Conservation (phyloP, 352 stramenopile species). For the Pythium sukuiense region DNA sequence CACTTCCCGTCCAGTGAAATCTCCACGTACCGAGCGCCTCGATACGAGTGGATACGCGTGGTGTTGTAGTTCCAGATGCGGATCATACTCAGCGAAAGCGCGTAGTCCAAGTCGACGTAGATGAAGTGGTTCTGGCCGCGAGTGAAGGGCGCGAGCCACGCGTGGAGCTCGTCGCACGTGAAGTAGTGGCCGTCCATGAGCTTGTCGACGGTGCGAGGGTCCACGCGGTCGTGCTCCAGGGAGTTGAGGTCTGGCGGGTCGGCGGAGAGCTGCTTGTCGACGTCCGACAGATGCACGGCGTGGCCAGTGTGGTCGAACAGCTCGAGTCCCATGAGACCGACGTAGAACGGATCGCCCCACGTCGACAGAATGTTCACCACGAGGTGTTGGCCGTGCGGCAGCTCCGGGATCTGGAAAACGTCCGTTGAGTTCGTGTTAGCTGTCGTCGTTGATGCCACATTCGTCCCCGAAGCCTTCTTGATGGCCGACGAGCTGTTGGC, state of each 20-base stretch:
- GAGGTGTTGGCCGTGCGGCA: constrained; percentile 69
- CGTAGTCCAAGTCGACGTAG: constrained; percentile 77
- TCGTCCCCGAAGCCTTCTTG: neutral
- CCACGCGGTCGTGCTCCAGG: constrained; percentile 66
- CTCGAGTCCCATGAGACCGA: constrained; percentile 89
- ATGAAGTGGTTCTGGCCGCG: constrained; percentile 74
- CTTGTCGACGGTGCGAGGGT: constrained; percentile 86
- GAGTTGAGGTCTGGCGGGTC: constrained; percentile 84
- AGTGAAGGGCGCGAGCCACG: constrained; percentile 87
- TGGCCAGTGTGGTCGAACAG: constrained; percentile 85
- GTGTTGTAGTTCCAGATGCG: constrained; percentile 91
- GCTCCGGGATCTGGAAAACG: constrained; percentile 65
- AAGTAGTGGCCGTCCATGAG: constrained; percentile 87
- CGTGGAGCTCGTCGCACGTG: constrained; percentile 87
- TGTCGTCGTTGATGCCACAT: neutral
- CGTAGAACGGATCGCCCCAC: constrained; percentile 91
- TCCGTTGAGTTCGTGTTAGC: constrained; percentile 26
- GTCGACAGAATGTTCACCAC: constrained; percentile 87
- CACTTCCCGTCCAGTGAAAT: constrained; percentile 54
- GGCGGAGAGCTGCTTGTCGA: constrained; percentile 72
- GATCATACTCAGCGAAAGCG: constrained; percentile 76
- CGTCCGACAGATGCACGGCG: constrained; percentile 52
- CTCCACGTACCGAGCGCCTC: constrained; percentile 62
- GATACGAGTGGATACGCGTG: constrained; percentile 76
- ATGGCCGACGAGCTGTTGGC: neutral